Conservation (phyloP, 108 stramenopile genomes). For the Schizochytrium sp. region DNA sequence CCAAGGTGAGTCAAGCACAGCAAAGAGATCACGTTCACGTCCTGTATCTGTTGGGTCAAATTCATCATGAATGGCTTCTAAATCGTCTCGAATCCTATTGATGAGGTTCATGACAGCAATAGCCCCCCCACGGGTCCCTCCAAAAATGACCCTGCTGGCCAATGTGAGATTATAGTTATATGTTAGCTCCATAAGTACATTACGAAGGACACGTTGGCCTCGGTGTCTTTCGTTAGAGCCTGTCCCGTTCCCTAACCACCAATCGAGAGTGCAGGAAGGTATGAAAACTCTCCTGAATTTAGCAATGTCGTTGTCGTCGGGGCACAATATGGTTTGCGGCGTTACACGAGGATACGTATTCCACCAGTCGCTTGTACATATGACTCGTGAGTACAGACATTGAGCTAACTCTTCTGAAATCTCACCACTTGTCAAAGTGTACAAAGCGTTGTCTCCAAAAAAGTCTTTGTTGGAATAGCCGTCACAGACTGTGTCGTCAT, state of each 20-base stretch:
- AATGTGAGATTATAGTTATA: not conserved
- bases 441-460: not conserved
- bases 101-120: conserved; percentile 46
- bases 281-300: conserved; percentile 30
- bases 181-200: not conserved
- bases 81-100: not conserved
- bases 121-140: conserved; percentile 28
- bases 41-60: not conserved
- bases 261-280: conserved; percentile 47
- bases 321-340: conserved; percentile 24
- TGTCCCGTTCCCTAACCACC: conserved; percentile 36
- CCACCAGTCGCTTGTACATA: conserved; percentile 51
- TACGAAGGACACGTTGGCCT: not conserved
- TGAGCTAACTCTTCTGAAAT: conserved; percentile 11
- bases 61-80: not conserved
- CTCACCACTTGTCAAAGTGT: not conserved
- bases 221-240: not conserved
- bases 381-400: conserved; percentile 39
- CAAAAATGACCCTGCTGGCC: conserved; percentile 1
- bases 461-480: not conserved
- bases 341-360: not conserved
- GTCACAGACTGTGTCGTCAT: not conserved
- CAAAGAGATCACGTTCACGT: not conserved
- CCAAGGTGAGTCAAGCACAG: conserved; percentile 44
- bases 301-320: conserved; percentile 11